A percentile compares a stretch with the other conserved stretches of the same genome.
phyloP scores from a whole-genome alignment of 345 rosid genomes.

The Theobroma cacao region DNA sequence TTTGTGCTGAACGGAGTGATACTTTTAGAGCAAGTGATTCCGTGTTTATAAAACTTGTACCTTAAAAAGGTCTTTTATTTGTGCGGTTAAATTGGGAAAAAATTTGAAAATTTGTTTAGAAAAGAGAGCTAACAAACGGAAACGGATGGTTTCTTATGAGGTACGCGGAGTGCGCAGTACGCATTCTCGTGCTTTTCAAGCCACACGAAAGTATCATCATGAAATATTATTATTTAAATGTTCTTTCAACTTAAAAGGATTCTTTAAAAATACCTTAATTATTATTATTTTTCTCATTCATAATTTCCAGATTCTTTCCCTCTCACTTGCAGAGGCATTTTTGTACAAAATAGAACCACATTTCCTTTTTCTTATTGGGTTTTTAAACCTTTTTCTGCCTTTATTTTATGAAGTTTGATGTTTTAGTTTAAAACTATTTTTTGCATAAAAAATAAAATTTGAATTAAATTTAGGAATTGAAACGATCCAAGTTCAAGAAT shows the following conservation, averaged over 20 bases:
- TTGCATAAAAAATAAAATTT: too few species aligned
- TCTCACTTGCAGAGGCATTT: background rate
- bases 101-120: background rate
- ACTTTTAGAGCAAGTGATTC: background rate
- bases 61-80: background rate
- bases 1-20: slow-evolving; percentile 2
- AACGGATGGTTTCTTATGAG: slow-evolving; percentile 26
- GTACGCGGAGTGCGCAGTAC: slow-evolving; percentile 52
- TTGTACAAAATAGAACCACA: too few species aligned
- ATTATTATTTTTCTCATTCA: background rate
- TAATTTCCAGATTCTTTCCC: background rate
- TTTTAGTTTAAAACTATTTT: too few species aligned
- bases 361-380: too few species aligned
- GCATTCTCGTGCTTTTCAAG: slow-evolving; percentile 37
- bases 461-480: too few species aligned
- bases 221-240: background rate
- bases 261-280: background rate
- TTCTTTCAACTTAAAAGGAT: background rate
- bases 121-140: background rate
- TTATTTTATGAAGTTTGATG: too few species aligned
- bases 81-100: background rate
- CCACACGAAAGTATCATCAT: slow-evolving; percentile 1
- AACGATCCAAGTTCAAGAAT: too few species aligned
- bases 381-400: too few species aligned
- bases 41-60: slow-evolving; percentile 12